A percentile compares a stretch with the other conserved stretches of the same genome.
Conservation (phyloP, 768 basidiomycete species). For the Tulasnella sp. region DNA sequence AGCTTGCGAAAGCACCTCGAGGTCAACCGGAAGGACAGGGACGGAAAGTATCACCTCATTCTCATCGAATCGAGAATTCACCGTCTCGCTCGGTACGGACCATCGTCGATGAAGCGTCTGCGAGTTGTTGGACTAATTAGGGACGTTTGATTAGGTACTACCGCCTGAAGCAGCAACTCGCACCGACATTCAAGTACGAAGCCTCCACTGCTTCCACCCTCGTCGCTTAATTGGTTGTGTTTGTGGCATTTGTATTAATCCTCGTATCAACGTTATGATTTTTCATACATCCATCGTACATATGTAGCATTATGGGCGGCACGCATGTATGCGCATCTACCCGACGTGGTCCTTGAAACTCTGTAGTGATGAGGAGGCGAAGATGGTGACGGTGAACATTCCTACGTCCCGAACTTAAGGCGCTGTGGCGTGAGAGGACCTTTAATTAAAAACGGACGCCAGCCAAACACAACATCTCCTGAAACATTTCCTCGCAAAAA, state of each 20-base stretch:
- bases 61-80: slow-evolving; percentile 99
- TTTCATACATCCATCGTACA: neutral
- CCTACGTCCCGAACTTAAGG: neutral
- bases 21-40: slow-evolving; percentile 97
- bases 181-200: slow-evolving; percentile 98
- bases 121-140: neutral
- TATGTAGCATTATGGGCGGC: neutral
- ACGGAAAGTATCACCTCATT: slow-evolving; percentile 95
- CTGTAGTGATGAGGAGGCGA: too few species aligned
- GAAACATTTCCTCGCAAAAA: neutral
- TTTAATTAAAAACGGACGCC: neutral
- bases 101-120: neutral
- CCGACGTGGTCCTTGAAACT: neutral
- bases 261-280: neutral
- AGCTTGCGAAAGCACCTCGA: slow-evolving; percentile 98
- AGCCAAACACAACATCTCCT: neutral
- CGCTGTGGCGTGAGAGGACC: neutral
- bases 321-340: neutral
- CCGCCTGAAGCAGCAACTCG: slow-evolving; percentile 96
- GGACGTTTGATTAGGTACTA: slow-evolving; percentile 56
- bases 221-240: slow-evolving; percentile 39
- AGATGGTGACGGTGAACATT: too few species aligned
- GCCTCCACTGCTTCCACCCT: slow-evolving; percentile 89
- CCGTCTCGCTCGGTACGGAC: slow-evolving; percentile 67
- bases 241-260: neutral